phyloP scores from a whole-genome alignment of 345 rosid genomes.

The Dimocarpus longan region DNA sequence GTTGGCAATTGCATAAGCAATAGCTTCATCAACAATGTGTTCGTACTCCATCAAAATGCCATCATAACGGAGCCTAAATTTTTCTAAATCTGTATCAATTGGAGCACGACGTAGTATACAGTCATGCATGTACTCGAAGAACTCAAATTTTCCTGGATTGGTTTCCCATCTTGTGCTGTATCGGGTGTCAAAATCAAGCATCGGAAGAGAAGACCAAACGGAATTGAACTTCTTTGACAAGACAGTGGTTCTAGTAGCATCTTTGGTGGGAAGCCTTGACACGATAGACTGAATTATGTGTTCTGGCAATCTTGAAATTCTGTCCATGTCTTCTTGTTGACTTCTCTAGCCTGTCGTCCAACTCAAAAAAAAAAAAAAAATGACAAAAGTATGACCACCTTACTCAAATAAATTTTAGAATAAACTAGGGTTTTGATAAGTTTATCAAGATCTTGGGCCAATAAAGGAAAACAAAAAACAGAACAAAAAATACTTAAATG shows the following conservation, averaged over 20 bases:
- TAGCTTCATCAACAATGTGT: neutral
- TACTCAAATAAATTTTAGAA: too few species aligned
- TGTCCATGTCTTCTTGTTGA: neutral
- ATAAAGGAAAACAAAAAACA: neutral
- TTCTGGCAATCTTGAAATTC: slow-evolving; percentile 2
- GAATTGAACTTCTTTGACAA: slow-evolving; percentile 14
- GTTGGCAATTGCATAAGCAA: slow-evolving; percentile 4
- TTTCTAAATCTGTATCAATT: neutral
- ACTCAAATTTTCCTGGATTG: neutral
- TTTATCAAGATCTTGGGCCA: neutral
- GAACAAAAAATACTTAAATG: neutral
- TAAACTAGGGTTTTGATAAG: neutral
- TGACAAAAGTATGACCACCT: neutral
- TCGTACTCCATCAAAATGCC: neutral
- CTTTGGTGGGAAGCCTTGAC: neutral
- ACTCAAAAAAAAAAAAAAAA: too few species aligned
- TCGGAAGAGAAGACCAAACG: neutral
- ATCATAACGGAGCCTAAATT: neutral
- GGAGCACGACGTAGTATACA: slow-evolving; percentile 8
- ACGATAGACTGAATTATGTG: slow-evolving; percentile 15
- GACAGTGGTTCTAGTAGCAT: neutral
- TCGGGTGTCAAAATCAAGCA: neutral
- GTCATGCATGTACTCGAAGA: neutral
- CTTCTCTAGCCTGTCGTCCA: neutral
- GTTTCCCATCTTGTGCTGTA: neutral